Evolutionary conservation across 305 asterid species (phyloP).

Genomic region (Fraxinus velutina): DNA sequence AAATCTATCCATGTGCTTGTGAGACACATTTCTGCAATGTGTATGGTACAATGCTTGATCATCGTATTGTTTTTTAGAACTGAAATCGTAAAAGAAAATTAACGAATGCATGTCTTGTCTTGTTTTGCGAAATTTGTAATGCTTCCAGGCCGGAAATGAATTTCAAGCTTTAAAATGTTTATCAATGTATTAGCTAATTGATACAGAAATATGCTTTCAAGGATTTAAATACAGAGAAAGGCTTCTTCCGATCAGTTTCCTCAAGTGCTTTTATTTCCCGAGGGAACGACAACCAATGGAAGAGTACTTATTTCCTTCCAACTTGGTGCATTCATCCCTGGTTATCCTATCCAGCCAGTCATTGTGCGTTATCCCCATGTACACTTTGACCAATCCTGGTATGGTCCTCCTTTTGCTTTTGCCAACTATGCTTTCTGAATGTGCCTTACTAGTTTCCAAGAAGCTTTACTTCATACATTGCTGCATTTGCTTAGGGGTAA

Average conservation of each 20-base stretch:
- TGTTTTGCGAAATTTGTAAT: neutral
- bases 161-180: constrained; percentile 32
- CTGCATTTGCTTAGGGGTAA: constrained; percentile 63
- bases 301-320: constrained; percentile 83
- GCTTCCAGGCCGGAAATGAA: constrained; percentile 24
- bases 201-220: constrained; percentile 82
- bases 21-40: neutral
- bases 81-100: constrained; percentile 1
- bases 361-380: constrained; percentile 83
- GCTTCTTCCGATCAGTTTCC: constrained; percentile 81
- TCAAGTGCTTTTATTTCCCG: constrained; percentile 95
- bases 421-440: neutral
- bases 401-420: constrained; percentile 23
- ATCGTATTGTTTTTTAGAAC: neutral
- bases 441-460: constrained; percentile 11
- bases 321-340: constrained; percentile 96
- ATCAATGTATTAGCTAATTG: constrained; percentile 81
- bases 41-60: neutral
- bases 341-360: constrained; percentile 91
- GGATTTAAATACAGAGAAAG: constrained; percentile 98
- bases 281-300: constrained; percentile 98
- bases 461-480: constrained; percentile 11
- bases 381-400: constrained; percentile 99
- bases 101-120: neutral
- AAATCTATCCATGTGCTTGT: neutral